Base-by-base conservation (phyloP, 202 grass and related monocot species). In the Digitaria exilis region DNA sequence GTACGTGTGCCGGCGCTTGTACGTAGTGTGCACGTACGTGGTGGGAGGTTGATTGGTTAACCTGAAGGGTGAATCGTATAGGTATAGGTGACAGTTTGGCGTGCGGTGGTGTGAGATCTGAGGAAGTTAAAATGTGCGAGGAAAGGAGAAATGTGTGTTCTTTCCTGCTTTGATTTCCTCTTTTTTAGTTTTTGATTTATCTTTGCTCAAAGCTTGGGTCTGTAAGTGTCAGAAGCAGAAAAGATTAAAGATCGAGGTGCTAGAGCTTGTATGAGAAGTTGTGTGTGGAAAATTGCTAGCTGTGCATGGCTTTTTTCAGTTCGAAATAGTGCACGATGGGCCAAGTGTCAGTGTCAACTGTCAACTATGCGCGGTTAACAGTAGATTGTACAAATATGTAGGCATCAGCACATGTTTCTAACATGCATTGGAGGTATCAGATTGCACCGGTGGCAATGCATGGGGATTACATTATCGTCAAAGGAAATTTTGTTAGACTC, bases 201-300 rank as follows among this genome's bases (percentile, higher is more conserved):
- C 39, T 69, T 63, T 44, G 51, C 24, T 80, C 65, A 56, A 84
- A 84, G 69, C 24, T 50, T 42, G 30, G 4, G 12, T 67, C 5
- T 57, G 76, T 86, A 72, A n/a, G 42, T 71, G 43, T 31, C 84
- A 80, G 48, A 80, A 78, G 17, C 54, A 65, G 0, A 48, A 84
- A n/a, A 30, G 28, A 15, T 14, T 61, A 62, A n/a, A n/a, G 3
- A 39, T 39, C 37, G 37, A 39, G 34, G 30, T 74, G 35, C 48
- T 11, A 7, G 48, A 63, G 30, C 58, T 69, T 75, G 32, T 61
- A 39, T 24, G 57, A 66, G 57, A 86, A 75, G 61, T 7, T 7
- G 50, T n/a, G 18, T 45, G 17, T 62, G 59, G 80, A 79, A 78
- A 25, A 29, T n/a, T 37, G 64, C 21, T 68, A n/a, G 17, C 50